Evolutionary conservation across 2,329 filamentous ascomycete species (phyloP).

Genomic region (Scedosporium apiospermum): DNA sequence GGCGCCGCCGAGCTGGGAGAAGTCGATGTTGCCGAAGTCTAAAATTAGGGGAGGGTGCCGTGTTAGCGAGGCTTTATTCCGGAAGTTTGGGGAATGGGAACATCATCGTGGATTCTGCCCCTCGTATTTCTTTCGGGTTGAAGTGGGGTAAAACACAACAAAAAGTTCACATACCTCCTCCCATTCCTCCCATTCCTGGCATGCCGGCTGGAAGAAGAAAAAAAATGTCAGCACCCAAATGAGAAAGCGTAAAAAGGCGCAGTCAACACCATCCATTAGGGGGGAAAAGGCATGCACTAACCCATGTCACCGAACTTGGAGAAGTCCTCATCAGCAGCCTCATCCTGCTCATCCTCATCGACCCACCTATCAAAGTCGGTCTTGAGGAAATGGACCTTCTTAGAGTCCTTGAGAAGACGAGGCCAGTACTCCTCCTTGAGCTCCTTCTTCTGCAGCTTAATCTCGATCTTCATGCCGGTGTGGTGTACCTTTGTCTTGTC

Average conservation of each 20-base stretch:
- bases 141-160: neutral
- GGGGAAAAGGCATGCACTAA: constrained; percentile 23
- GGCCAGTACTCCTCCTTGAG: constrained; percentile 93
- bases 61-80: neutral
- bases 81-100: neutral
- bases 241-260: neutral
- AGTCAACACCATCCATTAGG: neutral
- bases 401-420: constrained; percentile 77
- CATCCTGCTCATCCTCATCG: constrained; percentile 97
- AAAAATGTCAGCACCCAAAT: constrained; percentile 16
- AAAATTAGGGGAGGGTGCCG: constrained; percentile 21
- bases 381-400: constrained; percentile 93
- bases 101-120: neutral
- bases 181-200: constrained; percentile 12
- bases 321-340: constrained; percentile 72
- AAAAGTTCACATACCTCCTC: constrained; percentile 9
- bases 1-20: constrained; percentile 75
- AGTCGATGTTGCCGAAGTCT: constrained; percentile 83
- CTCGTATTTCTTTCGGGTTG: neutral
- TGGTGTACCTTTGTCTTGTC: constrained; percentile 79
- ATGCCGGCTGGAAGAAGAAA: constrained; percentile 18
- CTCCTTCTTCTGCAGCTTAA: constrained; percentile 96
- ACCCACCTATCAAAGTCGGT: constrained; percentile 99
- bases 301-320: constrained; percentile 59
- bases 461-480: constrained; percentile 77